These are phyloP conservation scores for Chaetomium sp. DNA, from an alignment of 2,329 filamentous ascomycete species.

Conservation along the genomic window DNA sequence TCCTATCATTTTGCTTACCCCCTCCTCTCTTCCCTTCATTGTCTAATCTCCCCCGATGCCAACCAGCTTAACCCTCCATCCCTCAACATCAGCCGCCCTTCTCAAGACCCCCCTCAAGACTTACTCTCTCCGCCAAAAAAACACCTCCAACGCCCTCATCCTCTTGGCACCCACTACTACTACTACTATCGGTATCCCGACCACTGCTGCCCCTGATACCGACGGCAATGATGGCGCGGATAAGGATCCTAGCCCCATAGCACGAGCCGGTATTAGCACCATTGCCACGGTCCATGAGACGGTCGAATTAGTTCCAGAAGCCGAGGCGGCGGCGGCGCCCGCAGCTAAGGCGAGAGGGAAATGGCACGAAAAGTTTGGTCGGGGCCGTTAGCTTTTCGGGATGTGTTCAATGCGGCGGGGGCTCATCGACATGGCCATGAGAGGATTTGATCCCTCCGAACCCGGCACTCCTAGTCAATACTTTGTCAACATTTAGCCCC, in stretches of 20 bases:
- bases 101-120: constrained; percentile 44
- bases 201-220: not conserved
- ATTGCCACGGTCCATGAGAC: constrained; percentile 56
- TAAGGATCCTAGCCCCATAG: not conserved
- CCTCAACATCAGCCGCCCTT: constrained; percentile 46
- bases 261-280: constrained; percentile 36
- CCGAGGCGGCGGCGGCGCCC: constrained; percentile 22
- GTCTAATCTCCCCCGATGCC: constrained; percentile 1
- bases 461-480: too few species aligned
- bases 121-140: constrained; percentile 58
- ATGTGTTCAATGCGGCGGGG: not conserved
- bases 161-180: constrained; percentile 34
- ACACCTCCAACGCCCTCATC: constrained; percentile 61
- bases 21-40: not conserved
- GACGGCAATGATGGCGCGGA: constrained; percentile 15
- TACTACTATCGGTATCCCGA: not conserved
- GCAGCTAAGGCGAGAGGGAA: constrained; percentile 39
- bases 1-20: not conserved
- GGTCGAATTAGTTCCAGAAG: constrained; percentile 49
- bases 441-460: too few species aligned
- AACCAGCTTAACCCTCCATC: constrained; percentile 42
- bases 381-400: constrained; percentile 31
- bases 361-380: constrained; percentile 56
- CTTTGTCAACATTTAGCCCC: too few species aligned
- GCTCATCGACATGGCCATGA: too few species aligned